Conservation (phyloP, 441 rosid species). For the Populus hybrid region DNA sequence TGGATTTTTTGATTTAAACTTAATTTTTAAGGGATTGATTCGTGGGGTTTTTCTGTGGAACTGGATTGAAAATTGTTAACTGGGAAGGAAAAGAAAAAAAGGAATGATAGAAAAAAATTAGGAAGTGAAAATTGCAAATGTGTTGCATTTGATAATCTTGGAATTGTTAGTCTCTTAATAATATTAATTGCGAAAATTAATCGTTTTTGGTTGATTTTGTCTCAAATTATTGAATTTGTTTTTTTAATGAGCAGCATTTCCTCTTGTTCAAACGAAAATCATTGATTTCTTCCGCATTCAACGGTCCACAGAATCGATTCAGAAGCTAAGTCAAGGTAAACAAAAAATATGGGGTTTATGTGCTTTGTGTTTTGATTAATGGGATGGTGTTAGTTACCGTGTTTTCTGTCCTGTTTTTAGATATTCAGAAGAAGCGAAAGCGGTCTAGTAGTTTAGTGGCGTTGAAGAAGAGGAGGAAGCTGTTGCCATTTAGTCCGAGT, state of each 20-base stretch:
- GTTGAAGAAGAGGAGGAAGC: constrained; percentile 68
- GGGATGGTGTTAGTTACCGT: background rate
- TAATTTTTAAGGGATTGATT: background rate
- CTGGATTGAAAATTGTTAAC: background rate
- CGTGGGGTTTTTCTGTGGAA: background rate
- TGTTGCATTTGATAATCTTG: background rate
- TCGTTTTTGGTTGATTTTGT: no score
- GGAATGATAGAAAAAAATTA: background rate
- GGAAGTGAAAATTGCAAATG: background rate
- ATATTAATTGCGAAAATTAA: no score
- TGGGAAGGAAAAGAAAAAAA: background rate
- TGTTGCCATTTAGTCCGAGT: constrained; percentile 61
- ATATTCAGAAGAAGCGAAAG: constrained; percentile 48
- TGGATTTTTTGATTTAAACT: background rate
- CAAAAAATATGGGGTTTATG: no score
- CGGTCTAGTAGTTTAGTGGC: constrained; percentile 51
- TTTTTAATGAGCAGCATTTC: constrained; percentile 49
- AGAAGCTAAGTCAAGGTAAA: constrained; percentile 44
- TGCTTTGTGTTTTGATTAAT: background rate
- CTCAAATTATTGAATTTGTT: background rate
- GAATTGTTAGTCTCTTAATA: background rate
- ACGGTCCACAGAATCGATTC: constrained; percentile 35
- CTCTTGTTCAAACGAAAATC: constrained; percentile 78
- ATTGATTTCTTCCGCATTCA: constrained; percentile 74
- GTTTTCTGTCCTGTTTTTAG: background rate